A percentile compares a stretch with the other conserved stretches of the same genome.
Conservation (phyloP, 352 stramenopile genomes). For the Stramenopiles sp. region DNA sequence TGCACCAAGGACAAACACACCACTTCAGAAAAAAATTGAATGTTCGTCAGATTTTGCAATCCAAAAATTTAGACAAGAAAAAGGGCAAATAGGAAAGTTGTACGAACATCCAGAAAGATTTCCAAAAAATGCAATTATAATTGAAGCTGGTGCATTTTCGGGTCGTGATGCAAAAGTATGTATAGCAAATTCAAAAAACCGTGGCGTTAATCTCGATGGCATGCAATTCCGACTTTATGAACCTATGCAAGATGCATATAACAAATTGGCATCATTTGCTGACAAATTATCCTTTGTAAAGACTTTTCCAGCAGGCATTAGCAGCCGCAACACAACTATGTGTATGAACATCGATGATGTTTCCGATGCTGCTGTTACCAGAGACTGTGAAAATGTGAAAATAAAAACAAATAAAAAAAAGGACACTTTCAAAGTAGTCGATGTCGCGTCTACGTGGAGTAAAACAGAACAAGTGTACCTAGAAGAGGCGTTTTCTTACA, state of each 20-base stretch:
- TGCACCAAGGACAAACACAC: no score
- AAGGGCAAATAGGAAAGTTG: not conserved
- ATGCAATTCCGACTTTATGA: constrained; percentile 4
- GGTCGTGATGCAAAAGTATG: not conserved
- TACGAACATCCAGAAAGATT: constrained; percentile 4
- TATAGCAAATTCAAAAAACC: not conserved
- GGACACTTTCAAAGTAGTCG: not conserved
- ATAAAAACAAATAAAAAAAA: no score
- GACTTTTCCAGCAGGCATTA: not conserved
- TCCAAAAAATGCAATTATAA: not conserved
- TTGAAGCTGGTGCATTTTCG: not conserved
- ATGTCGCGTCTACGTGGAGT: not conserved
- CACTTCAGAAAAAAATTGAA: no score
- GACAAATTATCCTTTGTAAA: not conserved
- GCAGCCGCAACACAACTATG: not conserved
- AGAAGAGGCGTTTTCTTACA: no score
- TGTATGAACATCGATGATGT: not conserved
- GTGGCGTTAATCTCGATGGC: not conserved
- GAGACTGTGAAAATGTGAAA: no score
- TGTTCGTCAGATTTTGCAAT: not conserved
- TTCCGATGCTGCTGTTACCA: not conserved
- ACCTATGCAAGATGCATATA: not conserved
- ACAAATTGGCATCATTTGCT: not conserved
- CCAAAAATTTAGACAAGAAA: not conserved
- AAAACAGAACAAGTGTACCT: not conserved